These are phyloP conservation scores for Aspergillus cristatus DNA, from an alignment of 495 filamentous ascomycete species.

Conservation along the genomic window DNA sequence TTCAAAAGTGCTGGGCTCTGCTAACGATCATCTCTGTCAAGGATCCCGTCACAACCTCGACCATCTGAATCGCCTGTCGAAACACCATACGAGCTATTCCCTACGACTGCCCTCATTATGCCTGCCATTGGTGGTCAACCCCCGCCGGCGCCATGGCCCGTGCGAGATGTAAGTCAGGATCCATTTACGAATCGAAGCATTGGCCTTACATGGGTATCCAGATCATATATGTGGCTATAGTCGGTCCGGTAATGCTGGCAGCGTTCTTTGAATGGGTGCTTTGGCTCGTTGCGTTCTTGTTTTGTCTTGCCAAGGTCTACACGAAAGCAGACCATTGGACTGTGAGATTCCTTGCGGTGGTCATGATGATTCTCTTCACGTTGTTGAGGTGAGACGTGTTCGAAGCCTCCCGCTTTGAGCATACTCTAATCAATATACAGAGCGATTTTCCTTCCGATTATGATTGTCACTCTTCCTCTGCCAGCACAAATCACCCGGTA, in stretches of 20 bases:
- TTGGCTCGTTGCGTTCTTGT: conserved; percentile 86
- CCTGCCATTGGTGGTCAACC: conserved; percentile 1
- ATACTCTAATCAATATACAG: conserved; percentile 30
- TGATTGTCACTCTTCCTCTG: conserved; percentile 88
- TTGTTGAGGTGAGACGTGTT: conserved; percentile 53
- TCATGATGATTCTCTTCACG: conserved; percentile 67
- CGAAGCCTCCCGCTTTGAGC: background rate
- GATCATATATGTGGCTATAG: conserved; percentile 75
- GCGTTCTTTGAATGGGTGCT: conserved; percentile 91
- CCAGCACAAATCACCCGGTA: conserved; percentile 59
- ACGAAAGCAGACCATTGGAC: conserved; percentile 84
- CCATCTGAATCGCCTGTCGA: too few relatives aligned
- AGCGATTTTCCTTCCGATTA: conserved; percentile 80
- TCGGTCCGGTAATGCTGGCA: conserved; percentile 73
- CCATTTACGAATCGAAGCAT: background rate
- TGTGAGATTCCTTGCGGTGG: conserved; percentile 62
- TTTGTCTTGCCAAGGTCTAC: conserved; percentile 83
- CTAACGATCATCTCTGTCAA: too few relatives aligned
- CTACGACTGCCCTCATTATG: too few relatives aligned
- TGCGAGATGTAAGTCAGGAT: conserved; percentile 52
- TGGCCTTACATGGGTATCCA: conserved; percentile 24
- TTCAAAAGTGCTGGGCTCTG: too few relatives aligned
- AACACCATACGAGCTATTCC: too few relatives aligned
- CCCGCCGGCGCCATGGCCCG: conserved; percentile 42
- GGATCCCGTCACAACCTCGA: too few relatives aligned